phyloP scores from a whole-genome alignment of 148 eudicot genomes.

The Bassia scoparia region DNA sequence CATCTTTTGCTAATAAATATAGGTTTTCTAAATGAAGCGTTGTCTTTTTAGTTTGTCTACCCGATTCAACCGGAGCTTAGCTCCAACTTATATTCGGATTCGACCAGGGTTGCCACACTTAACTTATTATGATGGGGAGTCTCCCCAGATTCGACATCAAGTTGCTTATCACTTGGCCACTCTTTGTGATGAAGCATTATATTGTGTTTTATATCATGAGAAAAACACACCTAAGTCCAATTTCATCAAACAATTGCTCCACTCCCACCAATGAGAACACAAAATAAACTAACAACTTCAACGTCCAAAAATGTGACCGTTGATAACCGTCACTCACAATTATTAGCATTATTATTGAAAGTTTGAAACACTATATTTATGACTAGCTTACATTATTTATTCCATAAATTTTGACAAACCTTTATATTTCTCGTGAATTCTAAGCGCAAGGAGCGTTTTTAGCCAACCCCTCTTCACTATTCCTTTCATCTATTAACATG shows the following conservation, averaged over 20 bases:
- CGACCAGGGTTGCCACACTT: too few relatives aligned
- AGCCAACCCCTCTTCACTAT: conserved; percentile 4
- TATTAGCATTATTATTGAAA: too few relatives aligned
- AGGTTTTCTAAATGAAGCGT: conserved; percentile 2
- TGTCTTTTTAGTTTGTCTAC: too few relatives aligned
- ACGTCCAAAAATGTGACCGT: conserved; percentile 26
- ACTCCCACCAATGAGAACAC: background rate
- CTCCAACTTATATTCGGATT: too few relatives aligned
- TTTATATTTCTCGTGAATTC: conserved; percentile 26
- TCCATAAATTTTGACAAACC: conserved; percentile 13
- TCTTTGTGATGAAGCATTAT: too few relatives aligned
- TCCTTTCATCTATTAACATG: background rate
- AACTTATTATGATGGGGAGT: too few relatives aligned
- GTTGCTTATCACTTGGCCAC: too few relatives aligned
- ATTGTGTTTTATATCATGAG: too few relatives aligned
- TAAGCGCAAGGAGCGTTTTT: conserved; percentile 32
- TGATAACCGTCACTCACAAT: background rate
- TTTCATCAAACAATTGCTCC: background rate
- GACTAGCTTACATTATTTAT: conserved; percentile 13
- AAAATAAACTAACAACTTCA: background rate
- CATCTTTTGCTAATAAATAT: background rate
- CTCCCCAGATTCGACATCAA: too few relatives aligned
- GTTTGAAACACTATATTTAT: conserved; percentile 1
- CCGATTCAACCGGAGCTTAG: too few relatives aligned
- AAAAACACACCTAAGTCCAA: background rate